Percentiles rank a stretch among this genome's conserved stretches.
Conservation (phyloP, 345 rosid species). For the Lagerstroemia speciosa region DNA sequence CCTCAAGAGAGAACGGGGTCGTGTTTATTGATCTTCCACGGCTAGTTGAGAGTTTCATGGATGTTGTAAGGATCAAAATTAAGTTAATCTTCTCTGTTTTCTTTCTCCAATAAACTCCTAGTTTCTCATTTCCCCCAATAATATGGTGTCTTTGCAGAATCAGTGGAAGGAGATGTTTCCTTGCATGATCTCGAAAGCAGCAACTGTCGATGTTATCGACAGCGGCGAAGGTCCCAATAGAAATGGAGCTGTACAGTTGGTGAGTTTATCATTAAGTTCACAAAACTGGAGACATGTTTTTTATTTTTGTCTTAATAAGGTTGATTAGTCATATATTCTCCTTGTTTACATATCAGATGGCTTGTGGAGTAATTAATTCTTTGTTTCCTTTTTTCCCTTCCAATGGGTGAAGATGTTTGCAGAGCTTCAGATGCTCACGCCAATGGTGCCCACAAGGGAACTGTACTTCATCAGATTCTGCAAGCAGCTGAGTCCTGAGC, state of each 20-base stretch:
- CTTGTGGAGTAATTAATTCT: neutral
- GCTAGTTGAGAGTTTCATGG: constrained; percentile 76
- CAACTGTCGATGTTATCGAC: constrained; percentile 64
- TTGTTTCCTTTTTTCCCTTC: neutral
- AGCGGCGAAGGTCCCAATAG: constrained; percentile 68
- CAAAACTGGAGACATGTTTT: no score
- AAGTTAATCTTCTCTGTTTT: neutral
- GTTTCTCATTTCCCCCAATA: neutral
- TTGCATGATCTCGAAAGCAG: constrained; percentile 83
- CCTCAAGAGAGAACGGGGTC: constrained; percentile 71
- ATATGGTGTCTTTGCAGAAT: constrained; percentile 30
- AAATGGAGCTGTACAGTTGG: constrained; percentile 81
- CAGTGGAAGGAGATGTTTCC: constrained; percentile 98
- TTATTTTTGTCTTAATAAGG: no score
- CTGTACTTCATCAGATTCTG: constrained; percentile 80
- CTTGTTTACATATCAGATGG: neutral
- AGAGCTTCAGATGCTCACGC: constrained; percentile 91
- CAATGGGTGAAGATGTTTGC: constrained; percentile 71
- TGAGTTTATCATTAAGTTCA: constrained; percentile 18
- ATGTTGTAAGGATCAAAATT: constrained; percentile 40
- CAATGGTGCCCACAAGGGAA: constrained; percentile 87
- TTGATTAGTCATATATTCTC: no score
- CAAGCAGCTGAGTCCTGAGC: constrained; percentile 69
- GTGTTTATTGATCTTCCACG: constrained; percentile 78
- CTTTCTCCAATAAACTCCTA: neutral